Evolutionary conservation across 148 eudicot species (phyloP).

Genomic region (Heliosperma pusillum): DNA sequence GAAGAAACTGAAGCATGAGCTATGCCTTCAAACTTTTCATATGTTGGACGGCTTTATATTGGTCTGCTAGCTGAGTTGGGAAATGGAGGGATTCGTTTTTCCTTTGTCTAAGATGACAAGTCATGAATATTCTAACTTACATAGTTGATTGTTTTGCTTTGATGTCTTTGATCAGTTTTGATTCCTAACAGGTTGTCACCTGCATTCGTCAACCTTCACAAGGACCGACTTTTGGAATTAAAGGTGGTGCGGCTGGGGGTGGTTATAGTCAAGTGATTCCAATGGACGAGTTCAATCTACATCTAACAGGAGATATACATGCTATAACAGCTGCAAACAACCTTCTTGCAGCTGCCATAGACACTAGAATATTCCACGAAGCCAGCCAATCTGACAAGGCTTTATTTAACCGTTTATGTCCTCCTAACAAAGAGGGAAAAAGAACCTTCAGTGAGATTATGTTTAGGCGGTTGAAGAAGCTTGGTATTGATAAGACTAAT

Average conservation of each 20-base stretch:
- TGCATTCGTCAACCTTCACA: conserved; percentile 98
- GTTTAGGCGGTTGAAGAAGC: conserved; percentile 85
- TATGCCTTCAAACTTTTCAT: background rate
- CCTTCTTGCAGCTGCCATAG: conserved; percentile 98
- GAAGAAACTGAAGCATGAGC: background rate
- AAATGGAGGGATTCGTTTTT: background rate
- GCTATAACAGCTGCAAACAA: conserved; percentile 99
- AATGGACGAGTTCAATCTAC: conserved; percentile 99
- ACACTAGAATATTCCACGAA: conserved; percentile 91
- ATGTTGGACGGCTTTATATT: background rate
- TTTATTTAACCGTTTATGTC: conserved; percentile 82
- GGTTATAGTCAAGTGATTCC: conserved; percentile 99
- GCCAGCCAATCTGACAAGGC: conserved; percentile 89
- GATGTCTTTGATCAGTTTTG: conserved; percentile 10
- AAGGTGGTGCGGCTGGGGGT: conserved; percentile 99
- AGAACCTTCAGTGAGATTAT: conserved; percentile 72
- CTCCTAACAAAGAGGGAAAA: conserved; percentile 80
- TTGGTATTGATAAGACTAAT: conserved; percentile 73
- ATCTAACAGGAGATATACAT: conserved; percentile 94
- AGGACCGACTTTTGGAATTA: conserved; percentile 99
- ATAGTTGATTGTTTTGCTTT: conserved; percentile 4
- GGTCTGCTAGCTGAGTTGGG: background rate
- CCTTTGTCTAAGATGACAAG: background rate
- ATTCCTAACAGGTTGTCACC: conserved; percentile 67
- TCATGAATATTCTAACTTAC: background rate